phyloP scores from a whole-genome alignment of 2,329 filamentous ascomycete species.

The Sporothrix brunneoviolacea region DNA sequence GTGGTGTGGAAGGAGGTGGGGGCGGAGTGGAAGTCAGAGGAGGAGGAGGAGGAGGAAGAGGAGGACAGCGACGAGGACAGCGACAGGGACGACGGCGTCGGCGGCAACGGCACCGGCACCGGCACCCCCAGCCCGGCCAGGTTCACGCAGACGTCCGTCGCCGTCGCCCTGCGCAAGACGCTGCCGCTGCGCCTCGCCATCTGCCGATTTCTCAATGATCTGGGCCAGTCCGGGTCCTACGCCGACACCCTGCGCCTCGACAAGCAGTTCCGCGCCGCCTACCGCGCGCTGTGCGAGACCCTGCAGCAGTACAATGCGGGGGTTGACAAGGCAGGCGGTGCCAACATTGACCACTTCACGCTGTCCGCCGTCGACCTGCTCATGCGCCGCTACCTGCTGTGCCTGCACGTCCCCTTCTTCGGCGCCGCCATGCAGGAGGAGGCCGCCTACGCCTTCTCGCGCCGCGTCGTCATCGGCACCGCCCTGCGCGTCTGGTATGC shows the following conservation, averaged over 20 bases:
- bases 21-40: too few relatives aligned
- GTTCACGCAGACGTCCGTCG: constrained; percentile 42
- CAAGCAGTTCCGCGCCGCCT: constrained; percentile 34
- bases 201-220: constrained; percentile 39
- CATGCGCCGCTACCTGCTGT: constrained; percentile 41
- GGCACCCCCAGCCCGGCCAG: too few relatives aligned
- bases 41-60: too few relatives aligned
- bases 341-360: constrained; percentile 27
- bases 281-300: constrained; percentile 27
- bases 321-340: constrained; percentile 1
- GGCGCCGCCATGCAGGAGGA: constrained; percentile 33
- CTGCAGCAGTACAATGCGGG: constrained; percentile 23
- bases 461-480: constrained; percentile 40
- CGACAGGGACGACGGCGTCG: too few relatives aligned
- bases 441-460: constrained; percentile 45
- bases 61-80: too few relatives aligned
- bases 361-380: constrained; percentile 34
- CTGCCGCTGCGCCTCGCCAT: constrained; percentile 38
- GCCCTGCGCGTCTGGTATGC: constrained; percentile 24
- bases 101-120: background rate
- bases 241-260: constrained; percentile 41
- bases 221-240: constrained; percentile 37
- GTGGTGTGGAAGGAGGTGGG: too few relatives aligned
- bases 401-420: constrained; percentile 47
- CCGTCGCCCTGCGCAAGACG: constrained; percentile 38